Conservation (phyloP, 805 yeast genomes). For the Ogataea paraovalis region DNA sequence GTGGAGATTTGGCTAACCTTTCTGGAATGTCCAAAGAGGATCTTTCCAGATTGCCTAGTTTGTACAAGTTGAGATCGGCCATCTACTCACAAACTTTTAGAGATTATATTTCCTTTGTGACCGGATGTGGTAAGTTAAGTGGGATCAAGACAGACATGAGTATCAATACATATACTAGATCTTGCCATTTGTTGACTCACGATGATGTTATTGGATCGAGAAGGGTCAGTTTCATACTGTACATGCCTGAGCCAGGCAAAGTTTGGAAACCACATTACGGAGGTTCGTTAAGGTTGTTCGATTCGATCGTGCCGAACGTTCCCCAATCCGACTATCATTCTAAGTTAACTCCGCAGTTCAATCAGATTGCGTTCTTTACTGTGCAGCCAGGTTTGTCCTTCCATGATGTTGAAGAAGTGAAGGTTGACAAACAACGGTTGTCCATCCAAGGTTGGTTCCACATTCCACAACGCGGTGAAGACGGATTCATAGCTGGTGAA, state of each 20-base stretch:
- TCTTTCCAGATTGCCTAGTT: slow-evolving; percentile 63
- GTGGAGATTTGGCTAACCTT: slow-evolving; percentile 87
- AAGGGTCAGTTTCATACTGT: slow-evolving; percentile 86
- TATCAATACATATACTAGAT: slow-evolving; percentile 83
- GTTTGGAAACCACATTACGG: slow-evolving; percentile 91
- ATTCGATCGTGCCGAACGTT: slow-evolving; percentile 82
- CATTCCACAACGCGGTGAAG: slow-evolving; percentile 91
- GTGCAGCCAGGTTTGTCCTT: slow-evolving; percentile 96
- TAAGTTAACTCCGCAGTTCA: slow-evolving; percentile 85
- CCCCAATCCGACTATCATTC: slow-evolving; percentile 73
- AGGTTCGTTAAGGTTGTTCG: slow-evolving; percentile 84
- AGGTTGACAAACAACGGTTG: slow-evolving; percentile 82
- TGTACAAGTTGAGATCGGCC: slow-evolving; percentile 78
- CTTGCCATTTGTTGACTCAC: slow-evolving; percentile 91
- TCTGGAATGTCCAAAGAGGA: slow-evolving; percentile 81
- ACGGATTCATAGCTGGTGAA: slow-evolving; percentile 78
- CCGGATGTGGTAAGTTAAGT: slow-evolving; percentile 85
- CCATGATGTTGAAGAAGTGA: slow-evolving; percentile 97
- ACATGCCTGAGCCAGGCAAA: slow-evolving; percentile 88
- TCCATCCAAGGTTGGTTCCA: slow-evolving; percentile 99
- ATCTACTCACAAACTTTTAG: slow-evolving; percentile 84
- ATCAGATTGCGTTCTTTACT: slow-evolving; percentile 91
- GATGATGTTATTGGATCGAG: slow-evolving; percentile 98
- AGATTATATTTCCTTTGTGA: slow-evolving; percentile 67
- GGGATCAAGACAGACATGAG: slow-evolving; percentile 93